Evolutionary conservation across 192 early-diverging fungal genomes (phyloP).

Genomic region (Coemansia sp.): DNA sequence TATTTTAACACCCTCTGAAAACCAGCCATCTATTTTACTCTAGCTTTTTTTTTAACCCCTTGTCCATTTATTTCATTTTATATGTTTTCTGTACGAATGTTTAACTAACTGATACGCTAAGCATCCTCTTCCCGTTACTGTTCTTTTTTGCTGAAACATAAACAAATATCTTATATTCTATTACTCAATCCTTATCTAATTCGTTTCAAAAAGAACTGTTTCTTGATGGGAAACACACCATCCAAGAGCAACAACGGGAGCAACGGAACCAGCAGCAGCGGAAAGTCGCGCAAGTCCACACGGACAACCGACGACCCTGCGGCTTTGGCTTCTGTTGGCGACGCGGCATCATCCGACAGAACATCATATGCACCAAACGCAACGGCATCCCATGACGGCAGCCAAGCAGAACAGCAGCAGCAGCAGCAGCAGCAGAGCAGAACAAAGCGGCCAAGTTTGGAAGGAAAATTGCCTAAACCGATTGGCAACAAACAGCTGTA

Average conservation of each 20-base stretch:
- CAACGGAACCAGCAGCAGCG: neutral
- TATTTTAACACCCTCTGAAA: neutral
- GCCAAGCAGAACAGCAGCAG: constrained; percentile 12
- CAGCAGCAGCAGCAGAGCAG: neutral
- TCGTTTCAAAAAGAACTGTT: neutral
- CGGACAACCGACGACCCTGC: constrained; percentile 1
- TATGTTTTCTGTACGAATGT: neutral
- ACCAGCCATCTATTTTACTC: too few species aligned
- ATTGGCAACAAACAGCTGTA: neutral
- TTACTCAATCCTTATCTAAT: neutral
- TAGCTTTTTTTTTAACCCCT: neutral
- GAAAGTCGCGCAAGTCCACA: constrained; percentile 29
- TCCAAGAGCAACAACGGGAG: constrained; percentile 24
- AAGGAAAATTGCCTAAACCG: constrained; percentile 28
- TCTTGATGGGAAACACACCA: constrained; percentile 48
- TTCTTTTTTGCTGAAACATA: constrained; percentile 7
- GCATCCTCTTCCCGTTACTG: neutral
- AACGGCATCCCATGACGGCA: neutral
- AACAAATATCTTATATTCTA: constrained; percentile 7
- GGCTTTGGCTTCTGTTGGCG: neutral
- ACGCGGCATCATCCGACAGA: neutral
- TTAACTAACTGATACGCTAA: too few species aligned
- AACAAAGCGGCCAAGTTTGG: constrained; percentile 27
- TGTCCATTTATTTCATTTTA: constrained; percentile 9
- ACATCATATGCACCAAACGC: neutral